A percentile compares a stretch with the other conserved stretches of the same genome.
These are phyloP conservation scores for Microsporum audouinii DNA, from an alignment of 2,329 filamentous ascomycete species.

Conservation along the genomic window DNA sequence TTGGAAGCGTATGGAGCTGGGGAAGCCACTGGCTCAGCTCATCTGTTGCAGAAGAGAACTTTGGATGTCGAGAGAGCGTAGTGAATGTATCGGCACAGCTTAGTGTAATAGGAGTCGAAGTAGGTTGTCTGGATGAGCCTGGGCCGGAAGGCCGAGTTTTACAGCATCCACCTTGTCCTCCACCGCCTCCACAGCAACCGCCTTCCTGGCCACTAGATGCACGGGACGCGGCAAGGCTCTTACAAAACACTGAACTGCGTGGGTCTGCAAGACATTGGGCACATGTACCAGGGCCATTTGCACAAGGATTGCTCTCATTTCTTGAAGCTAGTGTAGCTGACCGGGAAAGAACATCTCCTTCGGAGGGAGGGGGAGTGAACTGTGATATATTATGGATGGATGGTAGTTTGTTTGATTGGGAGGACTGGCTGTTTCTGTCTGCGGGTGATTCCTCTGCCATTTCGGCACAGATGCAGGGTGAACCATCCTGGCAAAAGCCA, in stretches of 20 bases:
- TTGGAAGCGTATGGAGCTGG: conserved; percentile 51
- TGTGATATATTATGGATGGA: conserved; percentile 38
- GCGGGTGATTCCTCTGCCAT: conserved; percentile 37
- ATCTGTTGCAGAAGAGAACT: conserved; percentile 61
- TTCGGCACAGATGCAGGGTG: conserved; percentile 72
- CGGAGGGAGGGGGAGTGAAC: conserved; percentile 43
- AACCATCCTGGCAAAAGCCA: conserved; percentile 73
- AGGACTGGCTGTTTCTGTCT: conserved; percentile 36
- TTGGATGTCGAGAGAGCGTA: conserved; percentile 63
- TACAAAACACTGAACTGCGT: conserved; percentile 71
- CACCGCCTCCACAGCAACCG: conserved; percentile 47
- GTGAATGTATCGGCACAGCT: conserved; percentile 70
- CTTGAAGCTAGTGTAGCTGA: conserved; percentile 24
- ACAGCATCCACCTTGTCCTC: conserved; percentile 53
- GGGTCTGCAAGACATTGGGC: conserved; percentile 67
- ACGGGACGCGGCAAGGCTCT: conserved; percentile 58
- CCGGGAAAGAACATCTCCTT: conserved; percentile 47
- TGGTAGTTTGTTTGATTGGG: conserved; percentile 31
- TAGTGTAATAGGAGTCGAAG: conserved; percentile 44
- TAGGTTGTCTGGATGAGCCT: conserved; percentile 17
- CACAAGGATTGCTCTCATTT: conserved; percentile 35
- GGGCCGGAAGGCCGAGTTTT: conserved; percentile 26
- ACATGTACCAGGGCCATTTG: conserved; percentile 65
- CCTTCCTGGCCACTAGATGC: conserved; percentile 25
- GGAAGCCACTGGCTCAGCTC: conserved; percentile 67